Conservation (phyloP, 345 rosid species). For the Salix exigua region DNA sequence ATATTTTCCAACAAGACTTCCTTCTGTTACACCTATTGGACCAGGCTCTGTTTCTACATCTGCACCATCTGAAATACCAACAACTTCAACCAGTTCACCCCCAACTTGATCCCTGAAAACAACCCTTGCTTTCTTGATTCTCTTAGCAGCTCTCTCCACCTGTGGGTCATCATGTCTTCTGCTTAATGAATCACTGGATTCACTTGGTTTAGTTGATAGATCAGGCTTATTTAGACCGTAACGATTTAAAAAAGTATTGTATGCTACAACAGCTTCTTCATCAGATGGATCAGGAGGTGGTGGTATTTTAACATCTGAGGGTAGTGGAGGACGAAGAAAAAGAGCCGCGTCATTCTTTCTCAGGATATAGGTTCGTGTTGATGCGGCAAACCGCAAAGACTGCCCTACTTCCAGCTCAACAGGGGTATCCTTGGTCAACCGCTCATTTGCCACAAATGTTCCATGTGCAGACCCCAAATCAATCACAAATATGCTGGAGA, state of each 20-base stretch:
- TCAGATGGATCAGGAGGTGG: constrained; percentile 78
- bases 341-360: constrained; percentile 84
- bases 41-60: constrained; percentile 98
- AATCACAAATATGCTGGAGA: constrained; percentile 62
- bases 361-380: constrained; percentile 74
- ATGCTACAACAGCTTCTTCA: constrained; percentile 77
- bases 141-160: constrained; percentile 48
- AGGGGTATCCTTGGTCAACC: constrained; percentile 63
- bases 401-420: constrained; percentile 75
- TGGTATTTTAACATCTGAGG: constrained; percentile 63
- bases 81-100: constrained; percentile 82
- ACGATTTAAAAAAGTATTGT: constrained; percentile 80
- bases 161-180: constrained; percentile 24
- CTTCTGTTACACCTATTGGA: constrained; percentile 81
- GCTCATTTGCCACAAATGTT: constrained; percentile 87
- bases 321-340: constrained; percentile 55
- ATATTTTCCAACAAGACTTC: constrained; percentile 90
- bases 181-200: constrained; percentile 19
- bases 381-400: constrained; percentile 86
- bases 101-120: constrained; percentile 82
- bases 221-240: constrained; percentile 53
- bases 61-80: constrained; percentile 89
- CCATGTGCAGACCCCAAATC: constrained; percentile 84
- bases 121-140: constrained; percentile 56
- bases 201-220: constrained; percentile 19